These are phyloP conservation scores for Dactylellina cionopaga DNA, from an alignment of 2,329 filamentous ascomycete species.

Conservation along the genomic window DNA sequence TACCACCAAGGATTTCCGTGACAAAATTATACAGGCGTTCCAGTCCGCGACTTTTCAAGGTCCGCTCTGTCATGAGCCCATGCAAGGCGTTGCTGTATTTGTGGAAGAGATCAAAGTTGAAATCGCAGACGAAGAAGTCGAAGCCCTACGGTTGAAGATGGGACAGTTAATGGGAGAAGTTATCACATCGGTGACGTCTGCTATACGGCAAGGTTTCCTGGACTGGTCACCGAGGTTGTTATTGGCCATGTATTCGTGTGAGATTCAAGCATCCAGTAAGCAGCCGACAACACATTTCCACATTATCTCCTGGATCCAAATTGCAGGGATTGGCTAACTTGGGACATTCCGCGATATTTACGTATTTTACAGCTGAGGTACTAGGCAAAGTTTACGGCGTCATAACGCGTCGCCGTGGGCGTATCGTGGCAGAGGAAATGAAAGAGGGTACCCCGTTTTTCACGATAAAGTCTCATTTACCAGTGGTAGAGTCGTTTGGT, in stretches of 20 bases:
- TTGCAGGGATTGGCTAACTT: conserved; percentile 20
- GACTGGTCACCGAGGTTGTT: conserved; percentile 97
- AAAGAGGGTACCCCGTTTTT: conserved; percentile 97
- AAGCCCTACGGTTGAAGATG: conserved; percentile 70
- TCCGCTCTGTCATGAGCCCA: conserved; percentile 88
- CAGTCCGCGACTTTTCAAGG: conserved; percentile 90
- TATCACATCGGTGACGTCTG: conserved; percentile 85
- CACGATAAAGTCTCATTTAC: conserved; percentile 86
- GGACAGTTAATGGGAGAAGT: conserved; percentile 90
- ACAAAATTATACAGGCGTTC: conserved; percentile 93
- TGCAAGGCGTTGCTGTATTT: conserved; percentile 91
- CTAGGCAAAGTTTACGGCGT: conserved; percentile 95
- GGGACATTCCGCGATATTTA: conserved; percentile 51
- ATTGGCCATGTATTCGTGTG: conserved; percentile 96
- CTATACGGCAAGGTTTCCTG: conserved; percentile 85
- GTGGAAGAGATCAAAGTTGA: conserved; percentile 79
- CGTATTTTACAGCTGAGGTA: conserved; percentile 74
- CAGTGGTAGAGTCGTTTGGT: conserved; percentile 93
- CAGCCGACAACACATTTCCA: conserved; percentile 39
- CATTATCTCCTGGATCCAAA: conserved; percentile 35
- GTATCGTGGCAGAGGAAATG: conserved; percentile 87
- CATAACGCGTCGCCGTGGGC: conserved; percentile 91
- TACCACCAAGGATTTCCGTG: conserved; percentile 74
- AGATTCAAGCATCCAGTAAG: conserved; percentile 91
- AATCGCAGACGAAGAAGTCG: conserved; percentile 65